A percentile compares a stretch with the other conserved stretches of the same genome.
Evolutionary conservation across 2,329 filamentous ascomycete genomes (phyloP).

Genomic region (Sporothrix protearum): DNA sequence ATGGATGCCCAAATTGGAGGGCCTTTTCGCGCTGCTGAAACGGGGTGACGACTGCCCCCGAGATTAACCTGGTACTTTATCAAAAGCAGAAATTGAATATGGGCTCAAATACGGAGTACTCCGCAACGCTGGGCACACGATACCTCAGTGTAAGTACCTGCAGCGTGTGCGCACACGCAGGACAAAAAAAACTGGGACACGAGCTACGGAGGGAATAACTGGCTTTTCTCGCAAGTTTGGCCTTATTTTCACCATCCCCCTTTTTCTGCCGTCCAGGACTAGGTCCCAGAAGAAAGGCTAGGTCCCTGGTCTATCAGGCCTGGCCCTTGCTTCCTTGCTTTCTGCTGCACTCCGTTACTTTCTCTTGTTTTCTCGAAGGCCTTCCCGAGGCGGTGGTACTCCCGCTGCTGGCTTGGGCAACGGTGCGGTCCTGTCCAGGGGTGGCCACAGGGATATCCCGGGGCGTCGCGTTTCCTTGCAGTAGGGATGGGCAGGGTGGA

Average conservation of each 20-base stretch:
- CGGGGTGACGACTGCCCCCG: slow-evolving; percentile 12
- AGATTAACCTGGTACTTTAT: slow-evolving; percentile 14
- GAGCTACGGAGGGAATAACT: slow-evolving; percentile 5
- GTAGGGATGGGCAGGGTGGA: slow-evolving; percentile 4
- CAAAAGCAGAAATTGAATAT: neutral
- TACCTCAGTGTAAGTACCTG: neutral
- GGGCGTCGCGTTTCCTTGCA: slow-evolving; percentile 9
- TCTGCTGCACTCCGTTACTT: neutral
- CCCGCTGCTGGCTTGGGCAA: slow-evolving; percentile 20
- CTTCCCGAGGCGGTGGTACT: slow-evolving; percentile 25
- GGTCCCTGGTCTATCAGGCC: neutral
- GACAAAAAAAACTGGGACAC: neutral
- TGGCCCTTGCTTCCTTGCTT: slow-evolving; percentile 8
- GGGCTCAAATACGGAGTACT: neutral
- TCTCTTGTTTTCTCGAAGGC: slow-evolving; percentile 20
- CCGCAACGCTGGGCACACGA: neutral
- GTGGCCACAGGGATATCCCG: slow-evolving; percentile 16
- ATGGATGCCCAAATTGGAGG: neutral
- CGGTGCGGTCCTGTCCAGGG: slow-evolving; percentile 16
- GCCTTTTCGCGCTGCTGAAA: neutral
- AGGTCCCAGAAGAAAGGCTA: no score
- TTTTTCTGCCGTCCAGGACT: neutral
- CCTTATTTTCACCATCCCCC: slow-evolving; percentile 11
- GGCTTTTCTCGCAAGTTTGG: neutral
- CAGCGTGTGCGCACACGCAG: neutral